Evolutionary conservation across 2,329 filamentous ascomycete species (phyloP).

Genomic region (Neofusicoccum kwambonambiense): DNA sequence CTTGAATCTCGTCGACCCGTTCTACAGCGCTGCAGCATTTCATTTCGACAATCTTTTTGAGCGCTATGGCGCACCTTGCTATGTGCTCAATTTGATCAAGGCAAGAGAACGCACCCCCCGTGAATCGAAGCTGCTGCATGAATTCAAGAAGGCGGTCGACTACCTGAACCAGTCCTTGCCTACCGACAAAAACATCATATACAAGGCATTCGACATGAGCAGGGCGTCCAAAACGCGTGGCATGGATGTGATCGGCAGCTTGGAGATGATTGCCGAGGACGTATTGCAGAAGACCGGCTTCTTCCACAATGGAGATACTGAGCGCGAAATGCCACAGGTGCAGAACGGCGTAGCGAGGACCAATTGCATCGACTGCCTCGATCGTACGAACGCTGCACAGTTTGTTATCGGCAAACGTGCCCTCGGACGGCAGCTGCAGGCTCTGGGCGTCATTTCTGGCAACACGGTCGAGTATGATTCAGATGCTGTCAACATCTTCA

Average conservation of each 20-base stretch:
- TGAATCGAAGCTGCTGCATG: constrained; percentile 84
- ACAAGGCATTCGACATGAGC: constrained; percentile 98
- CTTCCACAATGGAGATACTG: constrained; percentile 85
- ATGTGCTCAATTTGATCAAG: constrained; percentile 86
- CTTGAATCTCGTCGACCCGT: constrained; percentile 91
- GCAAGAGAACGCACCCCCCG: constrained; percentile 80
- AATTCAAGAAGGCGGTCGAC: constrained; percentile 81
- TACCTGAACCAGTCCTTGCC: constrained; percentile 96
- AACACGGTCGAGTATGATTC: constrained; percentile 87
- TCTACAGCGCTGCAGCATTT: constrained; percentile 86
- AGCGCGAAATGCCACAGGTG: constrained; percentile 63
- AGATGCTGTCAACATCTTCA: constrained; percentile 93
- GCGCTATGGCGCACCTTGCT: constrained; percentile 88
- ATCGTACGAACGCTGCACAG: constrained; percentile 95
- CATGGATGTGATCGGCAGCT: constrained; percentile 88
- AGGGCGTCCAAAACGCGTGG: constrained; percentile 86
- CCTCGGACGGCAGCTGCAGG: constrained; percentile 86
- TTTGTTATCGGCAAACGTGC: constrained; percentile 97
- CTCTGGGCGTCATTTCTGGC: constrained; percentile 79
- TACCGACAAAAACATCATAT: constrained; percentile 77
- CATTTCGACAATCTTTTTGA: constrained; percentile 96
- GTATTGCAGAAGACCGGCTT: constrained; percentile 85
- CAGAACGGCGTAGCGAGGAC: constrained; percentile 94
- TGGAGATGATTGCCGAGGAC: constrained; percentile 86
- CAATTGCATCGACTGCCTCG: constrained; percentile 97